Percentiles rank a stretch among this genome's conserved stretches.
These are phyloP conservation scores for Taphrina betulina DNA, from an alignment of 1,139 yeast genomes.

Conservation along the genomic window DNA sequence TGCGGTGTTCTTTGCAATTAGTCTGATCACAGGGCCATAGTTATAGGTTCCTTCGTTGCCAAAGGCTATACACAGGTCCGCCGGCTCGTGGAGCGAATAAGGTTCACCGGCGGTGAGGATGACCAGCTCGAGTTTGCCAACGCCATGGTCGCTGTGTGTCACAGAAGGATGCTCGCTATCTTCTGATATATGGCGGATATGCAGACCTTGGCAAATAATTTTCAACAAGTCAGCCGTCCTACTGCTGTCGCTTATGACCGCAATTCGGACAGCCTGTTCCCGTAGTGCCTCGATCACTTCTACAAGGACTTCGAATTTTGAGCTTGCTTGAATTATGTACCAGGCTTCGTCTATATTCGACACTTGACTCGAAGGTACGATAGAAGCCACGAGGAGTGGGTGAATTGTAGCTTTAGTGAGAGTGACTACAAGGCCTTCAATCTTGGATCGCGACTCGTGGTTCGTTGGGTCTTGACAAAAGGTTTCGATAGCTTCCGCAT, in stretches of 20 bases:
- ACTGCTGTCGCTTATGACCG: background rate
- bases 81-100: background rate
- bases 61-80: background rate
- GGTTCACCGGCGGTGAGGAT: background rate
- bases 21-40: conserved; percentile 1
- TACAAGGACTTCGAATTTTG: conserved; percentile 23
- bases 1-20: conserved; percentile 13
- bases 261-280: conserved; percentile 16
- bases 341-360: conserved; percentile 25
- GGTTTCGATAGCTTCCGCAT: conserved; percentile 9
- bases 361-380: conserved; percentile 6
- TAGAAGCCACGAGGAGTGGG: conserved; percentile 10
- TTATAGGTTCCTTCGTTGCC: background rate
- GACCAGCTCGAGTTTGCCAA: background rate
- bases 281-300: conserved; percentile 21
- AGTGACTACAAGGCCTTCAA: conserved; percentile 1
- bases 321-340: conserved; percentile 22
- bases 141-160: too few species aligned
- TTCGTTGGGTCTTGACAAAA: conserved; percentile 9
- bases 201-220: conserved; percentile 10
- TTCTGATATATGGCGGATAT: conserved; percentile 1
- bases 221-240: background rate
- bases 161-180: too few species aligned
- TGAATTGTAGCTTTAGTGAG: conserved; percentile 7
- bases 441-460: background rate